A percentile compares a stretch with the other conserved stretches of the same genome.
phyloP scores from a whole-genome alignment of 1,284 basidiomycete genomes.

The Melampsora americana region DNA sequence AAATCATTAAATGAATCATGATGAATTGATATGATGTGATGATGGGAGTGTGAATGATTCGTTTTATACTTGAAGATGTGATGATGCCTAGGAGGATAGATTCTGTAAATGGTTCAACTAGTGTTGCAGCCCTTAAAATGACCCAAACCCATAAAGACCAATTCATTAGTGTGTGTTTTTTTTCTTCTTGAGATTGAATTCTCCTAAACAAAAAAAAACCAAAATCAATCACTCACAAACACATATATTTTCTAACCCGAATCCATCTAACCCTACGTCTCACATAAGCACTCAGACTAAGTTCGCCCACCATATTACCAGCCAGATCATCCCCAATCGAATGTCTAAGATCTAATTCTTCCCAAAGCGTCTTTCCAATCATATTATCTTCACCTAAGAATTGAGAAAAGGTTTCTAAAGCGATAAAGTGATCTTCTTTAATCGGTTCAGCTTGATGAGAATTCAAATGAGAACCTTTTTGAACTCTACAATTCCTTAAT shows the following conservation, averaged over 20 bases:
- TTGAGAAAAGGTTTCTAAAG: conserved; percentile 73
- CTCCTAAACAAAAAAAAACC: neutral
- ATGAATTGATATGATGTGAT: conserved; percentile 45
- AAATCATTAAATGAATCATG: conserved; percentile 48
- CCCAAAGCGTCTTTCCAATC: conserved; percentile 84
- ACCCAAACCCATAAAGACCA: neutral
- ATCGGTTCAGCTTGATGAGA: neutral
- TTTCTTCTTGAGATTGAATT: neutral
- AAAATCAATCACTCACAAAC: conserved; percentile 56
- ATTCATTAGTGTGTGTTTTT: neutral
- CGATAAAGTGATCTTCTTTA: conserved; percentile 33
- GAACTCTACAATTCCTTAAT: conserved; percentile 49
- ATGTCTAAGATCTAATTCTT: conserved; percentile 78
- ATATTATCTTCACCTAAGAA: conserved; percentile 95
- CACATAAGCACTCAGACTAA: conserved; percentile 75
- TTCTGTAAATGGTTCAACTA: conserved; percentile 86
- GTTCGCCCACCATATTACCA: conserved; percentile 78
- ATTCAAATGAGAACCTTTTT: conserved; percentile 8
- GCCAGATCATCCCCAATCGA: conserved; percentile 83
- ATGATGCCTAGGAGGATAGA: conserved; percentile 68
- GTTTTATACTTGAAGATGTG: conserved; percentile 62
- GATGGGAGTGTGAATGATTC: conserved; percentile 55
- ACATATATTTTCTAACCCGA: conserved; percentile 87
- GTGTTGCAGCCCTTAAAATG: conserved; percentile 62
- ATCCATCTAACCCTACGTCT: conserved; percentile 87